Base-by-base conservation (phyloP, 2,329 filamentous ascomycete species). In the Ramularia endophylla region DNA sequence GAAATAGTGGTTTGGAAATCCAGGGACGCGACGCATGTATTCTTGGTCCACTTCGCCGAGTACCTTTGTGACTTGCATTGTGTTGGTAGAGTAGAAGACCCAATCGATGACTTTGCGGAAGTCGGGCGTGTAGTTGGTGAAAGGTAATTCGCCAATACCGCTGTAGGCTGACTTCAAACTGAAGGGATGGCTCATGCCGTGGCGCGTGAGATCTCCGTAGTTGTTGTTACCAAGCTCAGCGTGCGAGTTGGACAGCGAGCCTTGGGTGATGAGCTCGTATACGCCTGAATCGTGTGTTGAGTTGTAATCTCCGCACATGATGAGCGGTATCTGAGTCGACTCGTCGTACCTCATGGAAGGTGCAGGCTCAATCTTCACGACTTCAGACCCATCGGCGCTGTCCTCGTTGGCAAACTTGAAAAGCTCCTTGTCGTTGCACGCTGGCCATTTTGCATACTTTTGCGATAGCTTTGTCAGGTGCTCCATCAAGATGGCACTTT, bases 271-370 rank as follows among this genome's bases (percentile, higher is more conserved):
- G 32, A 98, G 74, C 51, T 95, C 88, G 63, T 94, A 95, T 1
- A 95, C 89, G 31, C 87, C 88, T 38, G 88, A 95, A 41, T 86
- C 82, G 9, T 79, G 77, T 1, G 82, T 83, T 3, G 90, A 95
- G 68, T 98, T 98, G 73, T 95, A 94, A 64, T 98, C 92, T 55
- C 90, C 90, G 56, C 90, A 95, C 38, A 98, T 78, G 44, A 98
- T 69, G 27, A 97, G 71, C 1, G 92, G 92, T 35, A 98, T 94
- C 53, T 94, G 85, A 1, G 87, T 85, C 52, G 85, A 87, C 58
- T 78, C 85, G 19, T 83, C 72, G 65, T 98, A 98, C 59, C 94
- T 85, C 64, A 87, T 80, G 17, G 88, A 95, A 1, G 88, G 87
- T 1, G 76, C 83, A 1, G 85, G 84, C 20, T 74, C 50, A 2